These are phyloP conservation scores for Solanum sejunctum DNA, from an alignment of 257 asterid genomes.

Conservation along the genomic window DNA sequence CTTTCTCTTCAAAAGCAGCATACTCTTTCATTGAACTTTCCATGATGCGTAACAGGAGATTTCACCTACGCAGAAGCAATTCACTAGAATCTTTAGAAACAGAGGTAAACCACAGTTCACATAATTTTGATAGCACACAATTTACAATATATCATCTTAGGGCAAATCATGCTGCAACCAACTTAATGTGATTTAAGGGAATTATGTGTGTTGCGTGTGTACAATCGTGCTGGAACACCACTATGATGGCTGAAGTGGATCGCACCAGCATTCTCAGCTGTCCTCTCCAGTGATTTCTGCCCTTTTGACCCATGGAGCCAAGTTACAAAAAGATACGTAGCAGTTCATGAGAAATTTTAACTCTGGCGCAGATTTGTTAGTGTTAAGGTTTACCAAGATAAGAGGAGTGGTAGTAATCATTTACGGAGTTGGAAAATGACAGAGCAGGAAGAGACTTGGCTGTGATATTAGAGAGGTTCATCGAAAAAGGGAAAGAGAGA, in stretches of 20 bases:
- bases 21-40: conserved; percentile 27
- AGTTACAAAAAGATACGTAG: background rate
- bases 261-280: background rate
- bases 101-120: background rate
- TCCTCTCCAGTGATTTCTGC: background rate
- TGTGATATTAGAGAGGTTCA: background rate
- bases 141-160: background rate
- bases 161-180: background rate
- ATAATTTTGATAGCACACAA: background rate
- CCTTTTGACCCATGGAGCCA: background rate
- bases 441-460: background rate
- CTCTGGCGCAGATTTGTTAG: background rate
- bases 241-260: background rate
- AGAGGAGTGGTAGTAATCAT: background rate
- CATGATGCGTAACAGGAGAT: conserved; percentile 7
- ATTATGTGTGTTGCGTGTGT: background rate
- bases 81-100: background rate
- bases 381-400: background rate
- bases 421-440: background rate
- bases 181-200: background rate
- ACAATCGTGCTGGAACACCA: background rate
- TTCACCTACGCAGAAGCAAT: background rate
- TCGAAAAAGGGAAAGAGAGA: background rate
- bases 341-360: background rate
- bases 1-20: conserved; percentile 52